Percentiles rank a stretch among this genome's conserved stretches.
Conservation (phyloP, 345 rosid species). For the Eucalyptus erythrocorys region DNA sequence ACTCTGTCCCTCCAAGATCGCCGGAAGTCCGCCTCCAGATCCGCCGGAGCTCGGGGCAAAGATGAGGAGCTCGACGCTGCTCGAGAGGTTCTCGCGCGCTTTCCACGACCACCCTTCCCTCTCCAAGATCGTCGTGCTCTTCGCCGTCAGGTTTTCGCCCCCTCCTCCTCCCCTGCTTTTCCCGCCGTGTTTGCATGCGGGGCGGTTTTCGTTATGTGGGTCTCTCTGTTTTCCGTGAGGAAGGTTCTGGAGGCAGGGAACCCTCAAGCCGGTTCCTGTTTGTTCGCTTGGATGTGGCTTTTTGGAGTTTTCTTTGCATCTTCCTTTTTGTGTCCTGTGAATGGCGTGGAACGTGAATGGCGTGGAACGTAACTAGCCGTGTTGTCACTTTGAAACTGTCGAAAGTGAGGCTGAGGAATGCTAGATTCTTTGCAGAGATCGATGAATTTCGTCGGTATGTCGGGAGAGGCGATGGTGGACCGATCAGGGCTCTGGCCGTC, state of each 20-base stretch:
- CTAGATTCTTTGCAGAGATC: background rate
- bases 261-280: no score
- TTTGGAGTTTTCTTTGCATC: background rate
- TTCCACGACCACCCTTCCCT: conserved; percentile 61
- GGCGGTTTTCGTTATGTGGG: background rate
- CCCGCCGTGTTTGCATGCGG: background rate
- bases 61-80: conserved; percentile 56
- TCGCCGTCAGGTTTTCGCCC: conserved; percentile 54
- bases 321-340: background rate
- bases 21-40: background rate
- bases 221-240: background rate
- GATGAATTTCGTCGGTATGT: background rate
- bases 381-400: background rate
- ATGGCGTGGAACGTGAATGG: background rate
- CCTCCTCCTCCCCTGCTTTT: background rate
- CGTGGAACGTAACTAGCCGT: background rate
- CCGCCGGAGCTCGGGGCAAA: background rate
- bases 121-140: conserved; percentile 55
- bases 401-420: background rate
- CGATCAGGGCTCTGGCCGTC: background rate
- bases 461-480: background rate
- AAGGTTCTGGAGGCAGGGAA: background rate
- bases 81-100: conserved; percentile 45
- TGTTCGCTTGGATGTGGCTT: background rate
- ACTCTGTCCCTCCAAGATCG: background rate